Conservation (phyloP, 225 moss, liverwort and hornwort genomes). For the Pseudisothecium myosuroides region DNA sequence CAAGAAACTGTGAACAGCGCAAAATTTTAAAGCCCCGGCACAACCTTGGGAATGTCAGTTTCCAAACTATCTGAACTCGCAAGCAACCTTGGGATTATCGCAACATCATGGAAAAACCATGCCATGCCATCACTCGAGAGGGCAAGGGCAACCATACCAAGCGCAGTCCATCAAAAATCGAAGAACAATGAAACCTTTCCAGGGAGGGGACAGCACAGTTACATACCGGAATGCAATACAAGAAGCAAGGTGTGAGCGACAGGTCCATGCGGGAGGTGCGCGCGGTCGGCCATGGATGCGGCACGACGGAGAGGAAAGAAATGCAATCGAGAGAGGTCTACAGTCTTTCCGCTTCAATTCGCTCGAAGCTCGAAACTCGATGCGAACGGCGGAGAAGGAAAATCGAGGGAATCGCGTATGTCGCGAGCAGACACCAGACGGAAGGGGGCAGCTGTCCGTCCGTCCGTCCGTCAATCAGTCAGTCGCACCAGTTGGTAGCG, state of each 20-base stretch:
- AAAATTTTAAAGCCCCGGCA: neutral
- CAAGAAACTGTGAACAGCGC: neutral
- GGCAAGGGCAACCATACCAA: neutral
- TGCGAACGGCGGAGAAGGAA: neutral
- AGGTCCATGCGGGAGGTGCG: slow-evolving; percentile 11
- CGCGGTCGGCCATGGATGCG: slow-evolving; percentile 10
- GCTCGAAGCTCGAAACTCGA: neutral
- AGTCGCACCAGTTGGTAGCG: neutral
- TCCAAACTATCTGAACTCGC: neutral
- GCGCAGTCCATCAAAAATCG: neutral
- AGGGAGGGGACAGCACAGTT: neutral
- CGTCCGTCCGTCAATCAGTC: neutral
- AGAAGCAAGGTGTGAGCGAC: slow-evolving; percentile 50
- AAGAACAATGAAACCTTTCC: neutral
- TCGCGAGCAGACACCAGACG: neutral
- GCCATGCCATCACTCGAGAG: neutral
- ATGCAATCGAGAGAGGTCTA: neutral
- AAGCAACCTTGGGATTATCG: neutral
- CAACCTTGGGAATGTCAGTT: neutral
- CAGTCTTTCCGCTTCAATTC: neutral
- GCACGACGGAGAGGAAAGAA: neutral
- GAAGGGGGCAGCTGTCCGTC: neutral
- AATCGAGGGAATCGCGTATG: neutral
- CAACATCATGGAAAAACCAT: neutral
- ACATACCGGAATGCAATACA: slow-evolving; percentile 30